Evolutionary conservation across 768 basidiomycete genomes (phyloP), one percentile per base, ranked within the genome.

Genomic region (Dendrothele bispora): DNA sequence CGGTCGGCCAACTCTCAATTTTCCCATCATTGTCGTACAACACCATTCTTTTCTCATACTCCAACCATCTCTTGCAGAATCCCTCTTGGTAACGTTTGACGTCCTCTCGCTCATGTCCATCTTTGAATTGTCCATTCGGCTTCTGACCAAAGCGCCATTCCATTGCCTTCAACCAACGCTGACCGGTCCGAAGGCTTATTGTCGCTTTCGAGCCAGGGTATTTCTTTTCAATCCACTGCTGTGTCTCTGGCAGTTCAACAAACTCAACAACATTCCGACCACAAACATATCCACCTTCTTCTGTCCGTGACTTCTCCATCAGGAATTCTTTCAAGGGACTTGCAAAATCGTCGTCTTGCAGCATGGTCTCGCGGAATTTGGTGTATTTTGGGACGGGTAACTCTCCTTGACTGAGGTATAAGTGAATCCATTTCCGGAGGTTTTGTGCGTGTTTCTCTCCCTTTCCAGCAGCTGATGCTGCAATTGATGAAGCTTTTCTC

Each of bases 61-160:
- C 54, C 21, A 55, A 30, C 57, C 58, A 65, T 6, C 51, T 46
- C 27, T 51, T 22, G 4, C 62, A 29, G 39, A 66, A 66, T 12
- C 49, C 46, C 7, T 66, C 49, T 3, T 55, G 55, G 43, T 73
- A 73, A 10, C 50, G 39, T 0, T 68, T 62, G 12, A 74, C 66
- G 61, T 74, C 71, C 24, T 61, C 57, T 0, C 58, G 35, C 39
- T 72, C 65, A 56, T 73, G 71, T 0, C 72, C 65, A 54, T 72
- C 70, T 35, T 66, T 53, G 34, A 70, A 74, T 60, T 64, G 64
- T 0, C 67, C 70, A 22, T 64, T 68, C 17, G 56, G 45, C 25
- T 58, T 57, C 14, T 52, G 32, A 1, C 38, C 26, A 46, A 62
- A 74, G 2, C 55, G 57, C 54, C 60, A 72, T 1, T 56, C 62